Percentiles rank a stretch among this genome's conserved stretches.
phyloP scores from a whole-genome alignment of 495 filamentous ascomycete species.

The Aspergillus diversus region DNA sequence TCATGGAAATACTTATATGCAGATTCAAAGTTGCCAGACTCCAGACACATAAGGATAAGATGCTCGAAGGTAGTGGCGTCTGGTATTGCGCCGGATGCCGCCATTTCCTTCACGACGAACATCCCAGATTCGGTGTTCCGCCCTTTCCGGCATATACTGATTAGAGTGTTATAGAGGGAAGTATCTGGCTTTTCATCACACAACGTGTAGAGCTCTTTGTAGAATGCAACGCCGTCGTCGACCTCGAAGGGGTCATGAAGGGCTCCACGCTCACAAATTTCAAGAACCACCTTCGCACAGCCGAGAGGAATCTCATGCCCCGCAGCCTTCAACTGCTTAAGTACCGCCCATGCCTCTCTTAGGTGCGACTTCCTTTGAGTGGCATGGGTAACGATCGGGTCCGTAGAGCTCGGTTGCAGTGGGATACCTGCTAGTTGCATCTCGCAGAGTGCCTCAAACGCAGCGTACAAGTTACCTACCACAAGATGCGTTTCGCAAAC shows the following conservation, averaged over 20 bases:
- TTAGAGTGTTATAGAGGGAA: conserved; percentile 67
- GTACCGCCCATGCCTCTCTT: conserved; percentile 53
- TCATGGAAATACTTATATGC: conserved; percentile 47
- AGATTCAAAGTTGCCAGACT: conserved; percentile 43
- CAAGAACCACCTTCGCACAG: conserved; percentile 35
- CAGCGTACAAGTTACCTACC: conserved; percentile 55
- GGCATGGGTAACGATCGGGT: conserved; percentile 57
- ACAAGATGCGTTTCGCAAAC: conserved; percentile 69
- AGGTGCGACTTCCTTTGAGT: conserved; percentile 30
- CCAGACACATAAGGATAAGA: conserved; percentile 67
- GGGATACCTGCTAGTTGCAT: conserved; percentile 64
- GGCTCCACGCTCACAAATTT: conserved; percentile 38
- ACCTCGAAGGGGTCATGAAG: conserved; percentile 32
- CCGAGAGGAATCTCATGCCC: conserved; percentile 36
- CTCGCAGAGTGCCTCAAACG: conserved; percentile 65
- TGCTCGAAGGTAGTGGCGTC: conserved; percentile 67
- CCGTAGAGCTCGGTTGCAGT: conserved; percentile 57
- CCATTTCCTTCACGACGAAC: conserved; percentile 77
- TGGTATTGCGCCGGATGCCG: conserved; percentile 61
- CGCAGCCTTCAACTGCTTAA: conserved; percentile 52
- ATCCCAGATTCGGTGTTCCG: conserved; percentile 59
- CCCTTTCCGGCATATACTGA: conserved; percentile 60
- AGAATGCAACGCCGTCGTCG: conserved; percentile 64
- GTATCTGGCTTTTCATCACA: conserved; percentile 60
- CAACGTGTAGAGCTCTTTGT: conserved; percentile 69